Conservation (phyloP, 495 filamentous ascomycete species). For the Penicillium dipodomyicola region DNA sequence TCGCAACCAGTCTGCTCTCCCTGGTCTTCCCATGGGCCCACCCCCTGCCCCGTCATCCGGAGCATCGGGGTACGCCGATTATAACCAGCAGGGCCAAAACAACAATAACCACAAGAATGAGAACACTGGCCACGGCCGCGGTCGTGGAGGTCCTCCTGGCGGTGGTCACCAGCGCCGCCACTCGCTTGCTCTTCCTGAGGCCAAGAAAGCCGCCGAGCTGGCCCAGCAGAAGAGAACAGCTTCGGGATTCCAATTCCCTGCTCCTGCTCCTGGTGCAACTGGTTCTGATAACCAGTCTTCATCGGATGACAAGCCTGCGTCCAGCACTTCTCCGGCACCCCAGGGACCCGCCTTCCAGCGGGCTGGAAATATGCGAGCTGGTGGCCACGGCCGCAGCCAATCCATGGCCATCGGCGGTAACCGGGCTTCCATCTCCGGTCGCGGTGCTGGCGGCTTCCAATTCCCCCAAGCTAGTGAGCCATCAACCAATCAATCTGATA, state of each 20-base stretch:
- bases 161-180: conserved; percentile 90
- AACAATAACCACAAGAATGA: conserved; percentile 61
- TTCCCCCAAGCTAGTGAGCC: conserved; percentile 62
- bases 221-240: conserved; percentile 96
- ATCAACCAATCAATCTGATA: conserved; percentile 58
- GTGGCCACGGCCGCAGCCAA: conserved; percentile 64
- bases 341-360: conserved; percentile 47
- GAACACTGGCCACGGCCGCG: conserved; percentile 67
- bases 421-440: conserved; percentile 52
- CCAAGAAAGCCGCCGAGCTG: conserved; percentile 94
- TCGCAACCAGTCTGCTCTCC: conserved; percentile 95
- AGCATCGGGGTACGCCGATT: conserved; percentile 85
- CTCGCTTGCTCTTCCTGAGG: conserved; percentile 90
- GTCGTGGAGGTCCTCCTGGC: conserved; percentile 70
- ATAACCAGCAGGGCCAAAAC: conserved; percentile 55
- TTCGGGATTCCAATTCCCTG: conserved; percentile 86
- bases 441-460: conserved; percentile 66
- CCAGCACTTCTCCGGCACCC: conserved; percentile 33
- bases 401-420: conserved; percentile 65
- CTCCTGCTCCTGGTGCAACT: conserved; percentile 61
- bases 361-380: conserved; percentile 51
- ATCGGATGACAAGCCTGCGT: conserved; percentile 42
- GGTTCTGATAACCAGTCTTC: conserved; percentile 47
- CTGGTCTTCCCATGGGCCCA: conserved; percentile 90
- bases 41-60: conserved; percentile 93